Conservation (phyloP, 768 basidiomycete species). For the Termitomyces sp. region DNA sequence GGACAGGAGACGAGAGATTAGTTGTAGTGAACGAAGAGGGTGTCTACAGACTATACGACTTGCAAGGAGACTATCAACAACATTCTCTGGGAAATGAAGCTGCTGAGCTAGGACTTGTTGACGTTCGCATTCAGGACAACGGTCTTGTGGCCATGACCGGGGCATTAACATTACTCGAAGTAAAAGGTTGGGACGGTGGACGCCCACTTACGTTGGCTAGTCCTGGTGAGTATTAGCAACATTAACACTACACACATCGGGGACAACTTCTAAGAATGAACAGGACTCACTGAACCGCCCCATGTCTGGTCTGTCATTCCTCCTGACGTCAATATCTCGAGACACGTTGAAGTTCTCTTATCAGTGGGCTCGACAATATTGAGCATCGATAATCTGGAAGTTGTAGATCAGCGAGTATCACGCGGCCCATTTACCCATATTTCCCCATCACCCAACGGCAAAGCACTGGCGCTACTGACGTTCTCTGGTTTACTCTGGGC, state of each 20-base stretch:
- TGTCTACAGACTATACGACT: slow-evolving; percentile 82
- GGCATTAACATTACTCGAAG: slow-evolving; percentile 71
- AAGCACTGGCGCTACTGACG: slow-evolving; percentile 82
- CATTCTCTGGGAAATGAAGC: slow-evolving; percentile 81
- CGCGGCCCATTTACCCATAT: slow-evolving; percentile 88
- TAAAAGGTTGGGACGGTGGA: slow-evolving; percentile 83
- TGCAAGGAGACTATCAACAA: slow-evolving; percentile 82
- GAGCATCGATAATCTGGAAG: slow-evolving; percentile 85
- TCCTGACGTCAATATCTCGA: slow-evolving; percentile 82
- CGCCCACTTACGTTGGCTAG: slow-evolving; percentile 69
- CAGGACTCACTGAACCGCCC: slow-evolving; percentile 75
- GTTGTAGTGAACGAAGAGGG: slow-evolving; percentile 91
- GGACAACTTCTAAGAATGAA: slow-evolving; percentile 2
- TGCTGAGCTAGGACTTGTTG: slow-evolving; percentile 74
- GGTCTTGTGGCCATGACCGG: slow-evolving; percentile 86
- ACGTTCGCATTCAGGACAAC: slow-evolving; percentile 80
- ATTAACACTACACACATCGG: not conserved
- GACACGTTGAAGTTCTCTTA: slow-evolving; percentile 86
- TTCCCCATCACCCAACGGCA: slow-evolving; percentile 90
- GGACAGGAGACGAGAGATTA: slow-evolving; percentile 79
- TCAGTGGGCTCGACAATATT: slow-evolving; percentile 78
- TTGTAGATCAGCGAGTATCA: slow-evolving; percentile 80
- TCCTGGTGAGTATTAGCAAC: slow-evolving; percentile 48
- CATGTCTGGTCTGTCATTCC: slow-evolving; percentile 86
- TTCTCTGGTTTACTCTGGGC: slow-evolving; percentile 77